Base-by-base conservation (phyloP, 1,139 yeast genomes). In the Pichia sp. region DNA sequence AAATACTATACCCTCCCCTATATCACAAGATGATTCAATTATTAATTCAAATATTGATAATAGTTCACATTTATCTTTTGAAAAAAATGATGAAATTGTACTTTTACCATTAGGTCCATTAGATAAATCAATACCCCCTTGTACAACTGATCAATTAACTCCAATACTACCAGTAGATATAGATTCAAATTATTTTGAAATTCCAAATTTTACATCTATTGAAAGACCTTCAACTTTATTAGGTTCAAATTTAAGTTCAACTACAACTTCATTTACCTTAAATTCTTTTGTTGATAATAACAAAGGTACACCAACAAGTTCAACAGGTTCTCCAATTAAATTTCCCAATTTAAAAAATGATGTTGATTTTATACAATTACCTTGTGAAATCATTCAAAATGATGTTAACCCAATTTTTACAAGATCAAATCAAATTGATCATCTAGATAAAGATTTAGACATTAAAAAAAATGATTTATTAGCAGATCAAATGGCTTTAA, bases 401-500 rank as follows among this genome's bases (percentile, higher is more conserved):
- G 42, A 45, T 23, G 50, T 47, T 15, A 45, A 50, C 30, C 52
- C 59, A 6, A 50, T 57, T 3, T 57, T 57, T 37, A 51, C 46
- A 7, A 53, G 51, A 38, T 44, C 61, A 6, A 52, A 57, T 33
- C 62, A 57, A 39, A 57, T 57, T 8, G 61, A 57, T 41, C 61
- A 57, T 45, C 47, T 53, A 15, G 59, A 57, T 42, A 53, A 51
- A 38, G 38, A 32, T n/a, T 35, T 51, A 10, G 57, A 54, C 42
- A 33, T 41, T 18, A 40, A 34, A n/a, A 53, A 52, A 23, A 57
- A 55, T 37, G 62, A 57, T 39, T 45, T 48, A 31, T 43, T 57
- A 33, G 62, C 62, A 14, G 61, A 57, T 34, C 60, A 56, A 41
- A 57, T 57, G 62, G 62, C 61, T 9, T 33, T 57, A 11, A 54